These are phyloP conservation scores for Saccharomyces pastorianus DNA, from an alignment of 1,139 yeast species.

Conservation along the genomic window DNA sequence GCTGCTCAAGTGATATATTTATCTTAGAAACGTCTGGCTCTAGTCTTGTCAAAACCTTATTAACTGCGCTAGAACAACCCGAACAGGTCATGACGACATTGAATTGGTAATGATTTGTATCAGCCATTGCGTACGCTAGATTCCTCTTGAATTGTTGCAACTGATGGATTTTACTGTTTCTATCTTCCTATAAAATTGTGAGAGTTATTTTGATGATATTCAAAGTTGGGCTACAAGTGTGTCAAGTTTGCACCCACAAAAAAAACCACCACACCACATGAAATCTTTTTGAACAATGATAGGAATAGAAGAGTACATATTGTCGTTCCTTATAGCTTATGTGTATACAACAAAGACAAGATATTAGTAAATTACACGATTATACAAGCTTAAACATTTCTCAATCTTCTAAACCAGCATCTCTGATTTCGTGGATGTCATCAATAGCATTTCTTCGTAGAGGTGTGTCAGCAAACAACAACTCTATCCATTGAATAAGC, in stretches of 20 bases:
- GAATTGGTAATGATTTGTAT: constrained; percentile 56
- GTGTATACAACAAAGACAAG: background rate
- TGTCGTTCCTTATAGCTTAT: too few relatives aligned
- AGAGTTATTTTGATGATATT: background rate
- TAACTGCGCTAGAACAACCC: constrained; percentile 84
- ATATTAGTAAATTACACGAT: too few relatives aligned
- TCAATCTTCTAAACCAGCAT: constrained; percentile 17
- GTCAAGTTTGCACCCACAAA: background rate
- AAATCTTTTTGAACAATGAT: background rate
- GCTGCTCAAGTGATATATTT: constrained; percentile 70
- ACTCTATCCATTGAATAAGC: constrained; percentile 48
- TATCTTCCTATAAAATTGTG: too few relatives aligned
- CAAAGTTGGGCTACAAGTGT: background rate
- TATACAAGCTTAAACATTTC: background rate
- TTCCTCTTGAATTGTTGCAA: background rate
- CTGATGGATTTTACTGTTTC: background rate
- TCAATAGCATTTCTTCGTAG: constrained; percentile 51
- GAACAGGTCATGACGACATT: constrained; percentile 77
- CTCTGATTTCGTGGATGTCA: constrained; percentile 48
- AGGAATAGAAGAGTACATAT: too few relatives aligned
- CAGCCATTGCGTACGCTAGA: constrained; percentile 31
- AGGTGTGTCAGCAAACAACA: constrained; percentile 67
- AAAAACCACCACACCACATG: background rate
- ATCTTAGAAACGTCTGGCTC: constrained; percentile 62
- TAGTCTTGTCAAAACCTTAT: constrained; percentile 62